phyloP scores from a whole-genome alignment of 805 yeast genomes.

The Huiozyma sinensis region DNA sequence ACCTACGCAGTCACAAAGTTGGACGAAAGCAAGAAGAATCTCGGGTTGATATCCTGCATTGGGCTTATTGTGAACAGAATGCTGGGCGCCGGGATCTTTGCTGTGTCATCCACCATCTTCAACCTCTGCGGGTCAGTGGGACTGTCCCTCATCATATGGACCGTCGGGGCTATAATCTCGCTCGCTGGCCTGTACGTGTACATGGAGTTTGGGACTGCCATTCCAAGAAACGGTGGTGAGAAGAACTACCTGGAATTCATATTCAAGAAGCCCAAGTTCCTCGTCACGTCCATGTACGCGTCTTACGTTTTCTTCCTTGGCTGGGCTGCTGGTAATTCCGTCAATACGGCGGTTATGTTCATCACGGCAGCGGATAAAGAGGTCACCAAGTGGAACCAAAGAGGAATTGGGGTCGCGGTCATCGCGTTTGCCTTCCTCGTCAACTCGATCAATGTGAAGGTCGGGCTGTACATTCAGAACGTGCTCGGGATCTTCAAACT shows the following conservation, averaged over 20 bases:
- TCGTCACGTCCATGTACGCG: slow-evolving; percentile 58
- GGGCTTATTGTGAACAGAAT: slow-evolving; percentile 57
- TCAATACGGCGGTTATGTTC: slow-evolving; percentile 69
- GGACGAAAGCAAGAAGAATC: slow-evolving; percentile 32
- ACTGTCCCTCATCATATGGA: slow-evolving; percentile 58
- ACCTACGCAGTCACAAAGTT: slow-evolving; percentile 16
- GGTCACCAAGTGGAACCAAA: slow-evolving; percentile 60
- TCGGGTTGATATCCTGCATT: slow-evolving; percentile 48
- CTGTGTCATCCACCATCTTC: slow-evolving; percentile 51
- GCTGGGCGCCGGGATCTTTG: slow-evolving; percentile 67
- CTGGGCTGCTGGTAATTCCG: slow-evolving; percentile 78
- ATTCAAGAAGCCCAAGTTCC: slow-evolving; percentile 54
- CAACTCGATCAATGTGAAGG: slow-evolving; percentile 48
- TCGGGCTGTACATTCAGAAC: slow-evolving; percentile 57
- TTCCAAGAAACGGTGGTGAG: slow-evolving; percentile 78
- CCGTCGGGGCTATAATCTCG: slow-evolving; percentile 60
- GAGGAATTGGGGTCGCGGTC: slow-evolving; percentile 67
- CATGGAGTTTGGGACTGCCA: slow-evolving; percentile 69
- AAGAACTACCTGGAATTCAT: slow-evolving; percentile 69
- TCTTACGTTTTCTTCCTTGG: slow-evolving; percentile 65
- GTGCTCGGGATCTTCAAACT: slow-evolving; percentile 62
- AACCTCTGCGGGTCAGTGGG: slow-evolving; percentile 56
- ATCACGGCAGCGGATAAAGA: slow-evolving; percentile 61
- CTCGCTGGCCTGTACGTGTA: slow-evolving; percentile 54
- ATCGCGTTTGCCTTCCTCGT: slow-evolving; percentile 58